Evolutionary conservation across 169 alveolate species (phyloP).

Genomic region (Eimeria necatrix): DNA sequence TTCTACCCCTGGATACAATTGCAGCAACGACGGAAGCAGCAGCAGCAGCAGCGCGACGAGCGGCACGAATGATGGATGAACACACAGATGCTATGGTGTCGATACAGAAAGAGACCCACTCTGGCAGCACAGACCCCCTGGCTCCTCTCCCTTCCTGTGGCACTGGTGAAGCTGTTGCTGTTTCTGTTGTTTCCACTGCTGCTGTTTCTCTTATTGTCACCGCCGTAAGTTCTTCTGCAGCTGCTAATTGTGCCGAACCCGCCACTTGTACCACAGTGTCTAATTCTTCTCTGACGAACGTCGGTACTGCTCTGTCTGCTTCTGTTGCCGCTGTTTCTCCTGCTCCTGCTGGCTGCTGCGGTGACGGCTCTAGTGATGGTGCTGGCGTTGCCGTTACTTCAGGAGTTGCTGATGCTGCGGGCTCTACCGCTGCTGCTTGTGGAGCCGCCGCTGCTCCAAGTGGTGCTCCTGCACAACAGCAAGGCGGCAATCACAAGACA

Average conservation of each 20-base stretch:
- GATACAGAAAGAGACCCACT: background rate
- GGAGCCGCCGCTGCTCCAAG: background rate
- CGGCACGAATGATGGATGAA: background rate
- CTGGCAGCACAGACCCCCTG: background rate
- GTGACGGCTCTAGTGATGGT: background rate
- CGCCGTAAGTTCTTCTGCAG: too few relatives aligned
- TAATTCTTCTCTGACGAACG: too few relatives aligned
- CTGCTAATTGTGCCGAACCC: too few relatives aligned
- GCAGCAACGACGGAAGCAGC: conserved; percentile 43
- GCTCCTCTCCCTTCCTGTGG: background rate
- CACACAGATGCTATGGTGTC: background rate
- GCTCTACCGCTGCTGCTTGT: background rate
- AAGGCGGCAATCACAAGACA: background rate
- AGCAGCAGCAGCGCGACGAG: conserved; percentile 13
- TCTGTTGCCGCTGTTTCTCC: background rate
- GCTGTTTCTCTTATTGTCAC: too few relatives aligned
- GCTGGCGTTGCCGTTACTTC: background rate
- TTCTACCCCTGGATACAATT: background rate
- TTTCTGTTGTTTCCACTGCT: background rate
- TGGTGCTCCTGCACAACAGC: background rate
- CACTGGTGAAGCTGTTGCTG: background rate
- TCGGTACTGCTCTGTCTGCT: too few relatives aligned
- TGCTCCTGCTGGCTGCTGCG: background rate
- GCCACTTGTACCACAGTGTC: too few relatives aligned
- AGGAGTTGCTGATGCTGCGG: background rate